Evolutionary conservation across 805 yeast genomes (phyloP).

Genomic region (Nakazawaea peltata): DNA sequence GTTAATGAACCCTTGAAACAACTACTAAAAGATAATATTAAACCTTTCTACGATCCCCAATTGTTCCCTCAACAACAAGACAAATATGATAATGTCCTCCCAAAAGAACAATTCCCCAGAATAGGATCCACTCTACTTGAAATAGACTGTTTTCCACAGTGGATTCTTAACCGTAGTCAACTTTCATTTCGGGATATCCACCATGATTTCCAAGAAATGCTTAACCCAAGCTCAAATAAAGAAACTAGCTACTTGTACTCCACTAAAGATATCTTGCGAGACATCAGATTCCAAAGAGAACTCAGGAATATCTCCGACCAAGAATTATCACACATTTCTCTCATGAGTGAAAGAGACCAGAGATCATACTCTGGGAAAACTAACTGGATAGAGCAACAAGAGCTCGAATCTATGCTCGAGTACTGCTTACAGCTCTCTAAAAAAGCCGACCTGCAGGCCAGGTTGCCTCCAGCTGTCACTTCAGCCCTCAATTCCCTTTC

Average conservation of each 20-base stretch:
- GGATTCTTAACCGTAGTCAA: conserved; percentile 47
- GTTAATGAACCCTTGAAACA: conserved; percentile 23
- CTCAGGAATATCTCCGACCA: conserved; percentile 23
- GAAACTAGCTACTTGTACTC: conserved; percentile 26
- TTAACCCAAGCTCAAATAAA: conserved; percentile 3
- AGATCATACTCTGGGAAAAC: conserved; percentile 16
- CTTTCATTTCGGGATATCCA: conserved; percentile 42
- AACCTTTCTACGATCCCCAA: no score
- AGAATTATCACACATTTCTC: conserved; percentile 4
- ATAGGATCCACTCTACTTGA: conserved; percentile 62
- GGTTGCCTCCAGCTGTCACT: no score
- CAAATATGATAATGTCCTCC: conserved; percentile 24
- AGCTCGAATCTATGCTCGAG: conserved; percentile 24
- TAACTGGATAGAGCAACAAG: conserved; percentile 36
- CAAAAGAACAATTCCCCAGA: conserved; percentile 30
- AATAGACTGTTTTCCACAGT: conserved; percentile 56
- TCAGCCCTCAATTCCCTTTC: no score
- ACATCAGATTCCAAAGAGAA: conserved; percentile 44
- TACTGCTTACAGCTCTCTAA: conserved; percentile 19
- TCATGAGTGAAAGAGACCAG: conserved; percentile 13
- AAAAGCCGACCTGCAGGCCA: no score
- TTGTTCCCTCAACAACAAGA: no score
- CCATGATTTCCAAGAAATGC: conserved; percentile 33
- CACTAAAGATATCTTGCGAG: conserved; percentile 53
- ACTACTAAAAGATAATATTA: conserved; percentile 18